These are phyloP conservation scores for Sclerotinia subarctica DNA, from an alignment of 2,329 filamentous ascomycete species.

Conservation along the genomic window DNA sequence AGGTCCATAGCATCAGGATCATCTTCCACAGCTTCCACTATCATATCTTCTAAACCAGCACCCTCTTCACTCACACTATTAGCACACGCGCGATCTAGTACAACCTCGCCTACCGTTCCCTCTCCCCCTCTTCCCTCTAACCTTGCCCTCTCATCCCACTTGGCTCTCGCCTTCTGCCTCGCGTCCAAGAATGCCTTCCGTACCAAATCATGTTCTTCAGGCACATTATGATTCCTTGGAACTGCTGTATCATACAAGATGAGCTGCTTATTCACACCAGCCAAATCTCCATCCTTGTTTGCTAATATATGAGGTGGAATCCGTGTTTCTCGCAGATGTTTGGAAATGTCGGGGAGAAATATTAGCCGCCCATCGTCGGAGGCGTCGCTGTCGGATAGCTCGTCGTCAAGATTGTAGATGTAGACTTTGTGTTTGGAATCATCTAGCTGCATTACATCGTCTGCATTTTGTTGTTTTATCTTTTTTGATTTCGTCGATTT, in stretches of 20 bases:
- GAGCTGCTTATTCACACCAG: slow-evolving; percentile 60
- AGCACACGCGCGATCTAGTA: slow-evolving; percentile 24
- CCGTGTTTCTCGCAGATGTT: slow-evolving; percentile 70
- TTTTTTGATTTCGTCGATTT: slow-evolving; percentile 26
- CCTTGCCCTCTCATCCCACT: slow-evolving; percentile 47
- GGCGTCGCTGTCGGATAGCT: slow-evolving; percentile 67
- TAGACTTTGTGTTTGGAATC: slow-evolving; percentile 82
- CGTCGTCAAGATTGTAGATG: slow-evolving; percentile 85
- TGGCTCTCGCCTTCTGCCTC: slow-evolving; percentile 63
- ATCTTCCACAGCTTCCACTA: slow-evolving; percentile 37
- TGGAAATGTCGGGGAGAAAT: slow-evolving; percentile 83
- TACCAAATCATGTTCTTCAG: slow-evolving; percentile 72
- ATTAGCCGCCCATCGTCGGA: slow-evolving; percentile 60
- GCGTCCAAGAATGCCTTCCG: slow-evolving; percentile 81
- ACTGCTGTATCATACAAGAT: slow-evolving; percentile 71
- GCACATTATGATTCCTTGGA: slow-evolving; percentile 71
- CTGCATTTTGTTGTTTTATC: slow-evolving; percentile 32
- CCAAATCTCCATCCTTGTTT: slow-evolving; percentile 53
- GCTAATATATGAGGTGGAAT: slow-evolving; percentile 59
- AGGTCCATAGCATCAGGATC: slow-evolving; percentile 68
- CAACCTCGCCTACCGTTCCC: slow-evolving; percentile 23
- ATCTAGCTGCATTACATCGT: slow-evolving; percentile 78
- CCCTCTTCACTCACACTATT: slow-evolving; percentile 5
- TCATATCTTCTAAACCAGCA: slow-evolving; percentile 19
- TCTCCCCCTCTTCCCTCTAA: slow-evolving; percentile 37